Evolutionary conservation across 257 asterid genomes (phyloP), one percentile per base, ranked within the genome.

Genomic region (Scutellaria minor): DNA sequence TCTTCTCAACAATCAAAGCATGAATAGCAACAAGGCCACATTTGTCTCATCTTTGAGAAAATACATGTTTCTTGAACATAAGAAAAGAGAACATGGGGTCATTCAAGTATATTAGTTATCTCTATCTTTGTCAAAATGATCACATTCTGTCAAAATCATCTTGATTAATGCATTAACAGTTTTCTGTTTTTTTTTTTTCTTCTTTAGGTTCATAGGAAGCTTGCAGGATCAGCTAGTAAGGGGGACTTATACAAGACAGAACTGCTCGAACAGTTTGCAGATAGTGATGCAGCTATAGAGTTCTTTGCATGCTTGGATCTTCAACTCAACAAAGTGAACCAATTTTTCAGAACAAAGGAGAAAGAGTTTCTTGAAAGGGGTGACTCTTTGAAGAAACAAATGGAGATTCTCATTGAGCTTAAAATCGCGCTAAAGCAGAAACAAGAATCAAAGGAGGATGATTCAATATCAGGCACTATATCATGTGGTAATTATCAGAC

Each of bases 241-340:
- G 90, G 80, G 11, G 94, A 87, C 67, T 41, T 86, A 82, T 93
- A 93, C 31, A 92, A 87, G 79, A 93, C 98, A 0, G 96, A 93
- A 66, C 46, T 93, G 80, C 62, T 91, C 20, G 96, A 91, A 70
- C 88, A 88, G 50, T 86, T 89, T 70, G 86, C 86, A 13, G 96
- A 89, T 39, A 83, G 76, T 47, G 94, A 91, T 55, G 84, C 92
- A 0, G 91, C 96, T 1, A 73, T 45, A 13, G 97, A 91, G 70
- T 93, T 93, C 63, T 93, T 93, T 58, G 75, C 86, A 3, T 84
- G 86, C 13, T 81, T 93, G 64, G 98, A 93, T 74, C 78, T 67
- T 31, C 98, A 93, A 77, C 96, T 93, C 6, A 93, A 91, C 80
- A 93, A 93, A 80, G 98, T 93, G 81, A 93, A 91, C 77, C 89